Evolutionary conservation across 2,329 filamentous ascomycete genomes (phyloP), one percentile per base, ranked within the genome.

Genomic region (Apiospora aurea): DNA sequence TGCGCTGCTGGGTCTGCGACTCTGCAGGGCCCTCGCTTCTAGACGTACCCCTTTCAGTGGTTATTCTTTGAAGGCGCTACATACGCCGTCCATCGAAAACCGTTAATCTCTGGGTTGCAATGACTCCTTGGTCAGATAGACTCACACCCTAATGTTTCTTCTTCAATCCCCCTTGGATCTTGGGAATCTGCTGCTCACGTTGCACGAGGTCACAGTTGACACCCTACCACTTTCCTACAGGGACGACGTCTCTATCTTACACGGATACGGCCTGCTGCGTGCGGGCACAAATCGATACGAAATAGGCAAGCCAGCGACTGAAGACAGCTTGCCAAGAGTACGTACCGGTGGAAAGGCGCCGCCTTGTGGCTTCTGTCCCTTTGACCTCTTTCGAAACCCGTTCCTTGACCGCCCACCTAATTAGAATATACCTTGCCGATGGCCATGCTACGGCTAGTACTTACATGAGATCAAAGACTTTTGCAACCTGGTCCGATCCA

Each of bases 311-410:
- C 76, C 75, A 72, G 76, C 76, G 76, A 41, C 34, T 64, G 57
- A 41, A 34, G 76, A 77, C 75, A 68, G 29, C 66, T 14, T 24
- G 73, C 77, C 75, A 78, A 78, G 78, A 75, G 76, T 77, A 75
- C 74, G 74, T 74, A 73, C 73, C 73, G 75, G 76, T 41, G 10
- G 57, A 11, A 38, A 64, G 57, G 57, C 57, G 34, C 18, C 34
- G 57, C 73, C 72, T 75, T 75, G 76, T 76, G 73, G 72, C 78
- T 78, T 69, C 78, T 78, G 75, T 75, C 41, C 76, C 78, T 75
- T 76, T 70, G 75, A 77, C 75, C 73, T 77, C 75, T 76, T 78
- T 78, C 76, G 75, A 78, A 79, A 79, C 77, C 75, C 76, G 75
- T 77, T 77, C 75, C 79, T 78, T 80, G 75, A 77, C 77, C 74